phyloP scores from a whole-genome alignment of 108 stramenopile genomes.

The Stephanodiscus triporus region DNA sequence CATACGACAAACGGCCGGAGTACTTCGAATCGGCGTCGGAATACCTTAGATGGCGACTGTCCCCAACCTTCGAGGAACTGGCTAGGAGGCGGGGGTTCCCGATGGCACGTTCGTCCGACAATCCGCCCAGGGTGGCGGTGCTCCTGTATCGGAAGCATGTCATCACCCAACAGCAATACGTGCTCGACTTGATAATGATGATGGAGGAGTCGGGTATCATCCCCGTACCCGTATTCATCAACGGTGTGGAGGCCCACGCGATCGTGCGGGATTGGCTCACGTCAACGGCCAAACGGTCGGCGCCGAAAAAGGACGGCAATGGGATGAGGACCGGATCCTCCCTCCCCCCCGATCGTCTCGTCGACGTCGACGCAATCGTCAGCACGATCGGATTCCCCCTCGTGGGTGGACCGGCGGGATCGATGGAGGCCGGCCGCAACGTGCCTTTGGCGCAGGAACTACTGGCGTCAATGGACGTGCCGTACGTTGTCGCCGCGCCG shows the following conservation, averaged over 20 bases:
- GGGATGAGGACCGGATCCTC: no score
- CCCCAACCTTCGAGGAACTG: conserved; percentile 24
- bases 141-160: conserved; percentile 88
- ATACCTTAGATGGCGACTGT: conserved; percentile 76
- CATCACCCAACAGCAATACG: conserved; percentile 81
- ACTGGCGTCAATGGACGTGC: conserved; percentile 72
- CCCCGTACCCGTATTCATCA: conserved; percentile 90
- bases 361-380: conserved; percentile 77
- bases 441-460: conserved; percentile 74
- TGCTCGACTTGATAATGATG: conserved; percentile 64
- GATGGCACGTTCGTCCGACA: conserved; percentile 39
- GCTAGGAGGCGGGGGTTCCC: conserved; percentile 41
- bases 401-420: conserved; percentile 88
- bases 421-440: conserved; percentile 84
- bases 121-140: conserved; percentile 66
- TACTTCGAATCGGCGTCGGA: conserved; percentile 13
- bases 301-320: no score
- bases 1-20: no score
- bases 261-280: conserved; percentile 89
- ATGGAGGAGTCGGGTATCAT: conserved; percentile 74
- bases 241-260: conserved; percentile 91
- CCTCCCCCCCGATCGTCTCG: conserved; percentile 6
- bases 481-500: conserved; percentile 80
- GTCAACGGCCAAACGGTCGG: conserved; percentile 3
- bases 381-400: conserved; percentile 88